A percentile compares a stretch with the other conserved stretches of the same genome.
These are phyloP conservation scores for Cladosporium phlei DNA, from an alignment of 2,329 filamentous ascomycete genomes.

Conservation along the genomic window DNA sequence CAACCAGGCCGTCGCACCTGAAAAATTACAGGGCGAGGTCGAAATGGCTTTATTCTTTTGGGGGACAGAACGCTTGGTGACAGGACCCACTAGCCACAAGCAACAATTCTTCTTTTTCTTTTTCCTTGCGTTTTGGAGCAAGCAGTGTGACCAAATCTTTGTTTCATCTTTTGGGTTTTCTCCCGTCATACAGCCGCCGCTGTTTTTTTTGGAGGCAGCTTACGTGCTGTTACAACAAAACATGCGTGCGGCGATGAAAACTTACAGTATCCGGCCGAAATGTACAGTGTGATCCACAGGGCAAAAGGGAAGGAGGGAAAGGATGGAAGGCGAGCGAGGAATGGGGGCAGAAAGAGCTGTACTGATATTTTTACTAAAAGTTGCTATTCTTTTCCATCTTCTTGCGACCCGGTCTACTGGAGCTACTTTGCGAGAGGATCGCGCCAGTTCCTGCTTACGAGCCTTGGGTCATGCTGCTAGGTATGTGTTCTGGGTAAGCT, in stretches of 20 bases:
- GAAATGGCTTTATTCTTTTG: neutral
- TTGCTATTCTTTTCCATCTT: neutral
- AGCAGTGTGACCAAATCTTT: neutral
- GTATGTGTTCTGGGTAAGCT: no score
- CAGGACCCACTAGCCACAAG: neutral
- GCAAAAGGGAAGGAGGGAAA: neutral
- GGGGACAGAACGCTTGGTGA: conserved; percentile 1
- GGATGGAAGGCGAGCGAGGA: neutral
- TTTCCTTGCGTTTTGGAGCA: neutral
- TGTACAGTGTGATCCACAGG: conserved; percentile 4
- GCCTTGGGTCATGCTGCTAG: no score
- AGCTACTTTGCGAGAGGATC: no score
- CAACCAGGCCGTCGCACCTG: neutral
- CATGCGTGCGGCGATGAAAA: no score
- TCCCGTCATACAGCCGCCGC: no score
- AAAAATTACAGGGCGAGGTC: neutral
- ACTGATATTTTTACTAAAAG: conserved; percentile 1
- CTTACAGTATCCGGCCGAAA: neutral
- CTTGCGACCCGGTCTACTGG: no score
- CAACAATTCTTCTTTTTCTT: neutral
- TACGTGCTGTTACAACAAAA: no score
- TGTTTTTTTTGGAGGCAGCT: no score
- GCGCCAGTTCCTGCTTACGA: no score
- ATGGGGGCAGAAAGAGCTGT: neutral
- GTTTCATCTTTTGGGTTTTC: no score